A percentile compares a stretch with the other conserved stretches of the same genome.
phyloP scores from a whole-genome alignment of 1,139 yeast species.

The Pichia sp. region DNA sequence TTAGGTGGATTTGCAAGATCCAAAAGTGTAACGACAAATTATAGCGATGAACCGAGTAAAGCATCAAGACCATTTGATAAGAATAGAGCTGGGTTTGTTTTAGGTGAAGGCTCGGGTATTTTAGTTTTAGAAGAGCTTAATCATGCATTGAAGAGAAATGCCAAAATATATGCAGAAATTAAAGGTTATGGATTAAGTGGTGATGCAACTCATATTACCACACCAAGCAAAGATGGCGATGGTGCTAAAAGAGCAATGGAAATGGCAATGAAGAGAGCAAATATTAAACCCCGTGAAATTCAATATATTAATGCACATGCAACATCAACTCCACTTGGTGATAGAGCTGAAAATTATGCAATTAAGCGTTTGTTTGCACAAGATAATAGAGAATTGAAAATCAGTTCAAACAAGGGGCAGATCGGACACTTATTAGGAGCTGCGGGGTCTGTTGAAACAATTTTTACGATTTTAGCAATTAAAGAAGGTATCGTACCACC shows the following conservation, averaged over 20 bases:
- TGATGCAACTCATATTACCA: constrained; percentile 90
- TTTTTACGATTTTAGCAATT: constrained; percentile 68
- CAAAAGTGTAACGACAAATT: constrained; percentile 64
- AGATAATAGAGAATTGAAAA: constrained; percentile 33
- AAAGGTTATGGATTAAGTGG: constrained; percentile 87
- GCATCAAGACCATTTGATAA: constrained; percentile 89
- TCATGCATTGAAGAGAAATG: constrained; percentile 64
- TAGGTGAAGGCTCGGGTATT: constrained; percentile 90
- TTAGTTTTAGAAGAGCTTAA: constrained; percentile 68
- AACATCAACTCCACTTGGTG: constrained; percentile 87
- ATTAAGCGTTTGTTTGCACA: constrained; percentile 46
- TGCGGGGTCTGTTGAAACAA: constrained; percentile 90
- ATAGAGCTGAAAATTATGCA: constrained; percentile 79
- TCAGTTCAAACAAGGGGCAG: constrained; percentile 81
- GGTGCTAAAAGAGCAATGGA: constrained; percentile 85
- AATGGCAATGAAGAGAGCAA: constrained; percentile 56
- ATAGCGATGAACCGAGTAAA: constrained; percentile 50
- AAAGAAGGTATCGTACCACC: constrained; percentile 62
- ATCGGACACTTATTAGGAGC: constrained; percentile 94
- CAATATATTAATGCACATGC: constrained; percentile 95
- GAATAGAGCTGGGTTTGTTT: constrained; percentile 76
- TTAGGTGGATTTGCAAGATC: constrained; percentile 91
- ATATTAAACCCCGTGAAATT: constrained; percentile 39
- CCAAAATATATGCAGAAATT: constrained; percentile 70
- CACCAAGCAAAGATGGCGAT: constrained; percentile 74